Conservation (phyloP, 257 asterid genomes). For the Solanum corneliomulleri region DNA sequence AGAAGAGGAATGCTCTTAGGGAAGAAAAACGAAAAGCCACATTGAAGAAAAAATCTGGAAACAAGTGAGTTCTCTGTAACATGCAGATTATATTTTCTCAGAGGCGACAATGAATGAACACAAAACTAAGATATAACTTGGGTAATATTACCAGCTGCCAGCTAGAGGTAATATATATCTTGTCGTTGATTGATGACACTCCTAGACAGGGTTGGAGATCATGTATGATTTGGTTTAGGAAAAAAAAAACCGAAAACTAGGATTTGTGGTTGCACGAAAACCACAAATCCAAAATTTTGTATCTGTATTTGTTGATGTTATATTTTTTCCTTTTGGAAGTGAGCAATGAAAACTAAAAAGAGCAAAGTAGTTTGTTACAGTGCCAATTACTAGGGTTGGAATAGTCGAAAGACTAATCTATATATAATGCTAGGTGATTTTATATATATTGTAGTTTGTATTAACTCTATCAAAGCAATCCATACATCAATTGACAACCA, state of each 20-base stretch:
- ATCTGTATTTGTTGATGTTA: background rate
- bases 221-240: background rate
- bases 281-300: background rate
- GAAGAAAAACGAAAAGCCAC: slow-evolving; percentile 33
- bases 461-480: background rate
- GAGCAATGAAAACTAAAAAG: background rate
- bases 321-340: background rate
- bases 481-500: background rate
- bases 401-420: background rate
- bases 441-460: background rate
- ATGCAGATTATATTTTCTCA: background rate
- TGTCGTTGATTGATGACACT: background rate
- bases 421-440: background rate
- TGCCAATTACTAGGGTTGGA: background rate
- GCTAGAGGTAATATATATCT: background rate
- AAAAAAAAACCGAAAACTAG: background rate
- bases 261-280: background rate
- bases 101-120: background rate
- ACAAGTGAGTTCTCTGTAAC: background rate
- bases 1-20: slow-evolving; percentile 46
- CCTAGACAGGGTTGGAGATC: background rate
- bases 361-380: background rate
- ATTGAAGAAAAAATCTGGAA: background rate
- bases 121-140: background rate
- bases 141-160: background rate